phyloP scores from a whole-genome alignment of 2,329 filamentous ascomycete genomes.

The Chlorencoelia australis region DNA sequence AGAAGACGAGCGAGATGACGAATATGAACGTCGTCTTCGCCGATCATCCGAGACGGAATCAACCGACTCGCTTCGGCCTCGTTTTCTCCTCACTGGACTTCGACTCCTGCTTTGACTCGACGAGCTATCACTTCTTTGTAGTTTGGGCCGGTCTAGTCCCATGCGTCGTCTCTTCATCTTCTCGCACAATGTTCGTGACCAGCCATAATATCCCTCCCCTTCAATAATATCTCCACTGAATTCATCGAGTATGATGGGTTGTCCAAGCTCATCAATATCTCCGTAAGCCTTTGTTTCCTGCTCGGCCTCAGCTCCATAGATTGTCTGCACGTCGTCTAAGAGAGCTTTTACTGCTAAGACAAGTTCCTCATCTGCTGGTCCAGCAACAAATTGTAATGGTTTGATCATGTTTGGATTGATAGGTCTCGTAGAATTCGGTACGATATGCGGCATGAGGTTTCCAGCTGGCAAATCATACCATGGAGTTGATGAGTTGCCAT shows the following conservation, averaged over 20 bases:
- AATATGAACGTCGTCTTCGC: constrained; percentile 23
- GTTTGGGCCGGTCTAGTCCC: constrained; percentile 12
- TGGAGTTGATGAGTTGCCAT: constrained; percentile 62
- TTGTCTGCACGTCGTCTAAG: constrained; percentile 56
- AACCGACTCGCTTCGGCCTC: constrained; percentile 22
- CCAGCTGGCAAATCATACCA: constrained; percentile 79
- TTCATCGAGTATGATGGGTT: constrained; percentile 54
- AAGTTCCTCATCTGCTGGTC: constrained; percentile 57
- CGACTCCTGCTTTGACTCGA: constrained; percentile 21
- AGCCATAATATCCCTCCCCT: constrained; percentile 77
- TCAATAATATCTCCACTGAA: constrained; percentile 50
- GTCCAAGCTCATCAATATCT: constrained; percentile 70
- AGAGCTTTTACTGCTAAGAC: constrained; percentile 60
- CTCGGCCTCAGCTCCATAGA: constrained; percentile 48
- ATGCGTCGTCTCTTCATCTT: constrained; percentile 57
- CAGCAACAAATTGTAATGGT: constrained; percentile 59
- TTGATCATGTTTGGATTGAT: constrained; percentile 63
- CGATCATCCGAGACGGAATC: constrained; percentile 11
- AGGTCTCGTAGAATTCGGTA: constrained; percentile 63
- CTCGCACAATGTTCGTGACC: constrained; percentile 71
- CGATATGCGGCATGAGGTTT: constrained; percentile 70
- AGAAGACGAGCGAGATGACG: constrained; percentile 22
- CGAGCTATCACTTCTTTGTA: constrained; percentile 11
- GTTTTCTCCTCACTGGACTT: constrained; percentile 17
- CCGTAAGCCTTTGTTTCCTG: constrained; percentile 38